Evolutionary conservation across 352 stramenopile species (phyloP), one percentile per base, ranked within the genome.

Genomic region (Phytophthora aleatoria): DNA sequence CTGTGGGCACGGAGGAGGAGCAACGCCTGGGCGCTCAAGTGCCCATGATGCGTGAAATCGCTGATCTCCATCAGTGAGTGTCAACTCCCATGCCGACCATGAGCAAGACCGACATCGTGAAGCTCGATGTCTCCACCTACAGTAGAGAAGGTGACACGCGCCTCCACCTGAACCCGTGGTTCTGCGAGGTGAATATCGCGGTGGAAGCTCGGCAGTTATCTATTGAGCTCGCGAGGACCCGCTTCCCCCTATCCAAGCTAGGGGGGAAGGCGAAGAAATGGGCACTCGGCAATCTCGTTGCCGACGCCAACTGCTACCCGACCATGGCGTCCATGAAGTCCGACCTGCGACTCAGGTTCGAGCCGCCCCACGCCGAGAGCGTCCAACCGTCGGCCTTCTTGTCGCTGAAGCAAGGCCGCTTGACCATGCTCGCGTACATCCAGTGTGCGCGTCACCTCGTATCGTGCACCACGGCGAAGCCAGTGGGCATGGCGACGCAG

Each of bases 41-140:
- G 16, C 16, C 16, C 16, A 20, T 20, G 16, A 20, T 20, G 16
- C 16, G 16, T 0, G 16, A 20, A 20, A 0, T 20, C 16, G 16
- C 16, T 20, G 16, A 20, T 20, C 16, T 20, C 16, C 16, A 20
- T 20, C 16, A 20, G 16, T 20, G 16, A 20, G 16, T 20, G 16
- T 20, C 16, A 20, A 20, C 16, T 0, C 16, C 16, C 16, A 20
- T 20, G 16, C 16, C 16, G 16, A 20, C 16, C 16, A 20, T 20
- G 16, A 20, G 16, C 16, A 20, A 20, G 16, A 20, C 35, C 12
- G 44, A 69, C 57, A 58, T 67, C 41, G 52, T 69, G 1, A 73
- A 73, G 28, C 57, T 76, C 63, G 57, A 73, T 50, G 57, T 76
- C 28, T 69, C 63, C 20, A 57, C n/a, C 16, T 76, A 76, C 58